Evolutionary conservation across 345 rosid genomes (phyloP), one percentile per base, ranked within the genome.

Genomic region (Excoecaria cochinchinensis): DNA sequence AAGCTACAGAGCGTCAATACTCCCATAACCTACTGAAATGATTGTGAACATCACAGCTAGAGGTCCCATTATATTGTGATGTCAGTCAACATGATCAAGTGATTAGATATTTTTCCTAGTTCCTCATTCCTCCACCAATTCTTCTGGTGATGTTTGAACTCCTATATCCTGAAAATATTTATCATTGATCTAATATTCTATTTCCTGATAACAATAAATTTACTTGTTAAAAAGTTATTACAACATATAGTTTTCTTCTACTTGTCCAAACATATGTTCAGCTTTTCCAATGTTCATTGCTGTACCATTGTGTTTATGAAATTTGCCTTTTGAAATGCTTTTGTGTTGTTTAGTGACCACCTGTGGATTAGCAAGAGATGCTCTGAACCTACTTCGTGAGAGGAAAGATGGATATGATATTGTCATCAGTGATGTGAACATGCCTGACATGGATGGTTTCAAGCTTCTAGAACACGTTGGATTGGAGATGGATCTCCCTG

Each of bases 391-490:
- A 75, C 96, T 91, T 14, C 94, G 97, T 0, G 96, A 92, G 73
- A 89, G 89, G 84, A 92, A 95, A 79, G 97, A 90, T 56, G 92
- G 93, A n/a, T 95, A 83, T 73, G 99, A 91, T 78, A 95, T 92
- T 47, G 99, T 95, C 44, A 90, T 95, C 73, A 95, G 98, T 67
- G 99, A 92, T 72, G 98, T 95, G 14, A 91, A 92, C 88, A 95
- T 95, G 99, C 99, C 99, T n/a, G 99, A 95, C 85, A 95, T 95
- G 99, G 98, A 95, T 58, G 99, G 99, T 4, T 95, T 95, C 75
- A 95, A 90, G 71, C 99, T 95, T 71, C 92, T 95, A 7, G 99
- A 95, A 78, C 94, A 84, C 24, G 98, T 93, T 71, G 99, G 99
- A 55, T 92, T 95, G 19, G 99, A 95, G 79, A 84, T 95, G 87